These are phyloP conservation scores for Alliaria petiolata DNA, from an alignment of 345 rosid species.

Conservation along the genomic window DNA sequence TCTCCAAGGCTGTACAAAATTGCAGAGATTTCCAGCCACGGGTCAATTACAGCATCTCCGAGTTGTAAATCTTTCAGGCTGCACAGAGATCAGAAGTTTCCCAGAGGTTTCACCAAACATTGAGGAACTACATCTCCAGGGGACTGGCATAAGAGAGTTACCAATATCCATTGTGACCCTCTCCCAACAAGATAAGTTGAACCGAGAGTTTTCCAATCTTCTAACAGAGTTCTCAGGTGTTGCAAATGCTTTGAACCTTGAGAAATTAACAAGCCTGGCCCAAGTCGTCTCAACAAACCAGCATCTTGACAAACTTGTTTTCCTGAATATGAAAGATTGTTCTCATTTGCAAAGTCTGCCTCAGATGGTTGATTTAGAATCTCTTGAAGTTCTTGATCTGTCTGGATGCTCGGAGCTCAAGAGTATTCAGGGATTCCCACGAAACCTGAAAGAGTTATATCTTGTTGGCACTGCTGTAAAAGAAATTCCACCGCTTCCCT, in stretches of 20 bases:
- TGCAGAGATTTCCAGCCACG: conserved; percentile 6
- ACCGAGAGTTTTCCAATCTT: not conserved
- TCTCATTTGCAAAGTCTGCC: not conserved
- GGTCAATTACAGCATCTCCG: not conserved
- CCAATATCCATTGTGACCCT: not conserved
- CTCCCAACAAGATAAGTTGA: not conserved
- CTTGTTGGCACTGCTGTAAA: not conserved
- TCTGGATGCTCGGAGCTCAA: conserved; percentile 9
- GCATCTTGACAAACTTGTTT: not conserved
- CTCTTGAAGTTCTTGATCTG: conserved; percentile 11
- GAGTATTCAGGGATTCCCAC: conserved; percentile 8
- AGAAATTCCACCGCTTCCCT: conserved; percentile 18
- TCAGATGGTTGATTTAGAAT: conserved; percentile 1
- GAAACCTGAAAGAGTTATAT: conserved; percentile 11
- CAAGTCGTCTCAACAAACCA: not conserved
- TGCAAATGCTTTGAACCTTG: not conserved
- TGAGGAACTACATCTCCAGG: not conserved
- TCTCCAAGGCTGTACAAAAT: conserved; percentile 5
- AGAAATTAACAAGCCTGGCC: not conserved
- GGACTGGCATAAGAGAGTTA: conserved; percentile 1
- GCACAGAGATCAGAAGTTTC: not conserved
- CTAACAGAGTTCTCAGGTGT: not conserved
- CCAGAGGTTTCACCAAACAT: not conserved
- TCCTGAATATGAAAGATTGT: conserved; percentile 16
- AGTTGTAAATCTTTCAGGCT: conserved; percentile 3